Evolutionary conservation across 495 filamentous ascomycete genomes (phyloP), one percentile per base, ranked within the genome.

Genomic region (Cercophora newfieldiana): DNA sequence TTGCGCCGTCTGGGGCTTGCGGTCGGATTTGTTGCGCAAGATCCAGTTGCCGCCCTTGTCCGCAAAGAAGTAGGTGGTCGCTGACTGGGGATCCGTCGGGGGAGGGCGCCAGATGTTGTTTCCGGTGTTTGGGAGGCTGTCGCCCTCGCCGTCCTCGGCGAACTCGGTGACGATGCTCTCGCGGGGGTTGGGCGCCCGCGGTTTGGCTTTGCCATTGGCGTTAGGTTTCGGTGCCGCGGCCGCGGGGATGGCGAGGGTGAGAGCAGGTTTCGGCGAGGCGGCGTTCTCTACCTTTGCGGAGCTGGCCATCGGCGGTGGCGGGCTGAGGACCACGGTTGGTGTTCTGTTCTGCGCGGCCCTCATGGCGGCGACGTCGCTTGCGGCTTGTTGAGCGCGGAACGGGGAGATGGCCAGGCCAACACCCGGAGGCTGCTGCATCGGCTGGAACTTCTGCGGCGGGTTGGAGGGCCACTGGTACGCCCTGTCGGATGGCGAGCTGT

Each of bases 31-130:
- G 56, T 68, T 71, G 21, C 76, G 74, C 4, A 80, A 68, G 14
- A 81, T 74, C 81, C 81, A 83, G 66, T 82, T 82, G 0, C 79
- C 78, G 31, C 71, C 73, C 64, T 72, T 82, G 65, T 84, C 78
- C 28, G 79, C 79, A 59, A 79, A 73, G 48, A 78, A 82, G 28
- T 74, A 71, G 1, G 78, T 72, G 2, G 74, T 73, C 14, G 78
- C 78, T 1, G 79, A 77, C 12, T 71, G 68, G 7, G 78, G 77
- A 30, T 78, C 77, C 4, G 65, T 72, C 21, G 74, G 69, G 14
- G 79, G 76, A 7, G 78, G 80, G 7, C 79, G 72, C 80, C 79
- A 82, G 31, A 80, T 71, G 37, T 62, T 62, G 7, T 69, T 70
- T 3, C 63, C 69, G 33, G 72, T 68, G 37, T 72, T 72, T 14